These are phyloP conservation scores for Musa beccarii DNA, from an alignment of 176 grass and related monocot genomes.

Conservation along the genomic window DNA sequence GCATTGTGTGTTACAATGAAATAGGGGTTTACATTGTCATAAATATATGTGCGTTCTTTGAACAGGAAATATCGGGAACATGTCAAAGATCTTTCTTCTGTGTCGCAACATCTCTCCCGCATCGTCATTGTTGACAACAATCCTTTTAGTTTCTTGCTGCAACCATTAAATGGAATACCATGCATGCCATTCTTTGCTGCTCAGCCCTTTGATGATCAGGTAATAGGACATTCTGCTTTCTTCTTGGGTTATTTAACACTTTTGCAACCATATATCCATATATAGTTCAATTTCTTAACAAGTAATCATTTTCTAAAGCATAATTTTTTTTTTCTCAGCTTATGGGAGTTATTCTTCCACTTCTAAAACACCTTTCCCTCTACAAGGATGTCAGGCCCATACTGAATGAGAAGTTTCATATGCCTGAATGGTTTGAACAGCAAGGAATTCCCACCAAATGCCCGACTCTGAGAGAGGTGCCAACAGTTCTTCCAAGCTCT, in stretches of 20 bases:
- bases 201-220: constrained; percentile 76
- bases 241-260: neutral
- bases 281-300: too few species aligned
- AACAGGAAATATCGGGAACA: constrained; percentile 94
- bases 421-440: constrained; percentile 97
- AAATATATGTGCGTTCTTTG: neutral
- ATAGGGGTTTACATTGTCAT: too few species aligned
- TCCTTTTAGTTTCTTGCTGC: constrained; percentile 94
- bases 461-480: constrained; percentile 23
- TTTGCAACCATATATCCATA: too few species aligned
- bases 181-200: constrained; percentile 95
- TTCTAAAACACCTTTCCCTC: constrained; percentile 74
- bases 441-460: constrained; percentile 69
- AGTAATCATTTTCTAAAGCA: neutral
- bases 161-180: constrained; percentile 93
- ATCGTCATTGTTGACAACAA: constrained; percentile 92
- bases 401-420: constrained; percentile 90
- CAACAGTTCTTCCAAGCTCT: neutral
- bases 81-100: constrained; percentile 92
- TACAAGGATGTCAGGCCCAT: constrained; percentile 81
- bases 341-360: constrained; percentile 78
- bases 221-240: constrained; percentile 26
- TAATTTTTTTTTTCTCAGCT: constrained; percentile 49
- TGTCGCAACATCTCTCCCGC: constrained; percentile 66
- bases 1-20: too few species aligned